A percentile compares a stretch with the other conserved stretches of the same genome.
phyloP scores from a whole-genome alignment of 495 filamentous ascomycete species.

The Neurospora africana region DNA sequence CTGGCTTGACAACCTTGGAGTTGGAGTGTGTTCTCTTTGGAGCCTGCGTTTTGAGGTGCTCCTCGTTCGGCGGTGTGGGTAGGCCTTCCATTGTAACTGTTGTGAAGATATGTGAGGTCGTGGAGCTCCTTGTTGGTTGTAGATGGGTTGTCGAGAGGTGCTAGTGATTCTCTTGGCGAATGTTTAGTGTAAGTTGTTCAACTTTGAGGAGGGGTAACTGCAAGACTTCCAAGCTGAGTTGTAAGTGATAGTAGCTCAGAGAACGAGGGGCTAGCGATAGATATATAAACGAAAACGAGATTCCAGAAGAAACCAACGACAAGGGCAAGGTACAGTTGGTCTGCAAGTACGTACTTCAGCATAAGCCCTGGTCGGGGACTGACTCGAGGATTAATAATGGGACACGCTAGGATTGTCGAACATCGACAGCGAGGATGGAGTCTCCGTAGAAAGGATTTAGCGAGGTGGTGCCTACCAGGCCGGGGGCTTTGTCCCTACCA shows the following conservation, averaged over 20 bases:
- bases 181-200: not conserved
- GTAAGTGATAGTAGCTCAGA: constrained; percentile 5
- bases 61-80: constrained; percentile 37
- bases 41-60: constrained; percentile 22
- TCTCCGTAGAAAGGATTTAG: not conserved
- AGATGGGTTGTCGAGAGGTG: constrained; percentile 4
- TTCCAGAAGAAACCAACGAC: constrained; percentile 2
- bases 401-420: constrained; percentile 7
- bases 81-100: constrained; percentile 33
- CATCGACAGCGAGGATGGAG: constrained; percentile 2
- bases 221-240: not conserved
- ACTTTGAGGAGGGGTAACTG: not conserved
- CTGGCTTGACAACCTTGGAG: constrained; percentile 22
- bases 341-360: constrained; percentile 4
- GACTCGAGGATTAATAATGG: constrained; percentile 20
- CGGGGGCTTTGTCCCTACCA: not conserved
- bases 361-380: constrained; percentile 9
- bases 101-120: not conserved
- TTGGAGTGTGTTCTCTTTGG: constrained; percentile 13
- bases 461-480: not conserved
- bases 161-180: constrained; percentile 5
- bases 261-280: constrained; percentile 1
- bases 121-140: not conserved
- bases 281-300: constrained; percentile 5
- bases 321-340: not conserved